These are phyloP conservation scores for Solanum appendiculatum DNA, from an alignment of 257 asterid species.

Conservation along the genomic window DNA sequence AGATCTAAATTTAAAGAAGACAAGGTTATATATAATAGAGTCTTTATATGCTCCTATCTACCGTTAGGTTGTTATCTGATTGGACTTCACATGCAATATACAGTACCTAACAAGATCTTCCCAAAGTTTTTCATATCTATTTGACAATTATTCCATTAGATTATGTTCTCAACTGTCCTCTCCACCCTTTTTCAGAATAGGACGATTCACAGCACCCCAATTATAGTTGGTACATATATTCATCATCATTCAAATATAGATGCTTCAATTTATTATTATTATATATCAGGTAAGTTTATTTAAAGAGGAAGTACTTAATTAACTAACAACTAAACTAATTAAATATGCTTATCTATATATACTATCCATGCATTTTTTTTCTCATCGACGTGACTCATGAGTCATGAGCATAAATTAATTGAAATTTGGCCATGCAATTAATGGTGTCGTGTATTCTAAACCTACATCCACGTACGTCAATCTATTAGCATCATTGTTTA, in stretches of 20 bases:
- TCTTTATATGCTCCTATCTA: not conserved
- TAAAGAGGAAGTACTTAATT: not conserved
- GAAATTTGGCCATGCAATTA: not conserved
- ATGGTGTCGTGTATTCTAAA: not conserved
- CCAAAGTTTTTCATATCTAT: not conserved
- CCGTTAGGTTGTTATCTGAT: not conserved
- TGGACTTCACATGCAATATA: not conserved
- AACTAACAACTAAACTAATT: not conserved
- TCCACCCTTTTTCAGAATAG: not conserved
- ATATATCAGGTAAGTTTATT: not conserved
- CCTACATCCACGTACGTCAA: not conserved
- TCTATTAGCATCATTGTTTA: not conserved
- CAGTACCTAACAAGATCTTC: slow-evolving; percentile 1
- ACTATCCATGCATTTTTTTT: not conserved
- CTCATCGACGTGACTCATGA: not conserved
- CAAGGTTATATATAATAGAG: not conserved
- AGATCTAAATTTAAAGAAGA: not conserved
- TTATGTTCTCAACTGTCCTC: not conserved
- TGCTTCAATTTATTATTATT: not conserved
- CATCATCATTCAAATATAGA: not conserved
- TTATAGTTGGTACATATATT: not conserved
- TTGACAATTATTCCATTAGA: not conserved
- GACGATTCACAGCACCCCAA: not conserved
- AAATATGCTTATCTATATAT: not conserved
- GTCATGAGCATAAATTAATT: not conserved